A percentile compares a stretch with the other conserved stretches of the same genome.
Evolutionary conservation across 2,329 filamentous ascomycete species (phyloP).

Genomic region (Lachnellula hyalina): DNA sequence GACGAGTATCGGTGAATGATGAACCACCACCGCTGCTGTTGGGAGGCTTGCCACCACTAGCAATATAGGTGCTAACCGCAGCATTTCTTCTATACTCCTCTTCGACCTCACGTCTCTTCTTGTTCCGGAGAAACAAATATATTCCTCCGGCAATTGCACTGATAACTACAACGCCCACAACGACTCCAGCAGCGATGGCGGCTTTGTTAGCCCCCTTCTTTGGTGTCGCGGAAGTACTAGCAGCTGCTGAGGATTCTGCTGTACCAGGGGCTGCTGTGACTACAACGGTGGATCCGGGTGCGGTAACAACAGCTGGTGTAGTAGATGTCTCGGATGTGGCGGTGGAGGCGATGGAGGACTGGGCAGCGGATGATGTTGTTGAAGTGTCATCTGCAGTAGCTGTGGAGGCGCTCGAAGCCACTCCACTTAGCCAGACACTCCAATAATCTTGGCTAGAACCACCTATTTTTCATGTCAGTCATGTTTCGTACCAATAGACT

Average conservation of each 20-base stretch:
- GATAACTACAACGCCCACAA: slow-evolving; percentile 72
- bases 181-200: slow-evolving; percentile 81
- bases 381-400: slow-evolving; percentile 10
- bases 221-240: slow-evolving; percentile 4
- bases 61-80: slow-evolving; percentile 71
- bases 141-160: slow-evolving; percentile 60
- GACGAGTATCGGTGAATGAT: slow-evolving; percentile 74
- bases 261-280: slow-evolving; percentile 25
- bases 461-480: slow-evolving; percentile 22
- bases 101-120: slow-evolving; percentile 71
- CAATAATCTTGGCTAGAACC: slow-evolving; percentile 21
- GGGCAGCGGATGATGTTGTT: slow-evolving; percentile 5
- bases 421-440: slow-evolving; percentile 26
- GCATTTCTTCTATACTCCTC: slow-evolving; percentile 80
- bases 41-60: slow-evolving; percentile 56
- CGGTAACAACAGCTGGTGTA: slow-evolving; percentile 25
- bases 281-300: slow-evolving; percentile 26
- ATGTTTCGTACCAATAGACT: background rate
- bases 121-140: slow-evolving; percentile 71
- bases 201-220: slow-evolving; percentile 43
- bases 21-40: slow-evolving; percentile 51
- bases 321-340: slow-evolving; percentile 15
- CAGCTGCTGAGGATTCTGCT: slow-evolving; percentile 2
- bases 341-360: slow-evolving; percentile 10
- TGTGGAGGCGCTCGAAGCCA: slow-evolving; percentile 14